These are phyloP conservation scores for Gardenia jasminoides DNA, from an alignment of 257 asterid genomes.

Conservation along the genomic window DNA sequence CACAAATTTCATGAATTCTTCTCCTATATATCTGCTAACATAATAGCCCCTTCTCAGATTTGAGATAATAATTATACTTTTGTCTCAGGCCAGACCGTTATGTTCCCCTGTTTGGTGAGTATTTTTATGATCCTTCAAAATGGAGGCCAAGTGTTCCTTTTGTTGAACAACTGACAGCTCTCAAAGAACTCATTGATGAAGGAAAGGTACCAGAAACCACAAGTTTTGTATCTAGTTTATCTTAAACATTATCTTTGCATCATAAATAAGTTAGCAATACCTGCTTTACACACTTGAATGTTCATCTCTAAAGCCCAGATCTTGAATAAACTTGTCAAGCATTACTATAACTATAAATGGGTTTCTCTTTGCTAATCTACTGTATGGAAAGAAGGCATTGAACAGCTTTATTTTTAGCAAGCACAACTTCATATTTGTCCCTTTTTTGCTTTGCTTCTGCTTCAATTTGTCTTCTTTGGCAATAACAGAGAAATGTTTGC, in stretches of 20 bases:
- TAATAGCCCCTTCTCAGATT: not conserved
- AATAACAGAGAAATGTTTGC: slow-evolving; percentile 19
- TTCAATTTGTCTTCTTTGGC: not conserved
- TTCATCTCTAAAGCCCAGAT: too few relatives aligned
- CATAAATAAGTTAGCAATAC: not conserved
- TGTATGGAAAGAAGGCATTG: not conserved
- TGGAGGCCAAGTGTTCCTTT: slow-evolving; percentile 84
- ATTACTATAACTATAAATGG: not conserved
- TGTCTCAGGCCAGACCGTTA: slow-evolving; percentile 88
- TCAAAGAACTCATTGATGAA: slow-evolving; percentile 76
- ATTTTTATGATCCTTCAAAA: slow-evolving; percentile 62
- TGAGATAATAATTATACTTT: slow-evolving; percentile 10
- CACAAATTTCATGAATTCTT: not conserved
- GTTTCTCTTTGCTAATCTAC: not conserved
- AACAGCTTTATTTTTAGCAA: not conserved
- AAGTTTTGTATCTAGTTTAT: not conserved
- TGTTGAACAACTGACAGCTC: slow-evolving; percentile 75
- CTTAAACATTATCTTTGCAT: not conserved
- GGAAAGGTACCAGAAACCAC: slow-evolving; percentile 61
- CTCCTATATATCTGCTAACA: not conserved
- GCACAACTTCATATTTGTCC: not conserved
- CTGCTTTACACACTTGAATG: too few relatives aligned
- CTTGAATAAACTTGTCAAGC: not conserved
- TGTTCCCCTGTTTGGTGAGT: slow-evolving; percentile 77
- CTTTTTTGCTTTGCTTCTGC: not conserved